Percentiles rank a stretch among this genome's conserved stretches.
phyloP scores from a whole-genome alignment of 2,329 filamentous ascomycete species.

The Akanthomyces lecanii region DNA sequence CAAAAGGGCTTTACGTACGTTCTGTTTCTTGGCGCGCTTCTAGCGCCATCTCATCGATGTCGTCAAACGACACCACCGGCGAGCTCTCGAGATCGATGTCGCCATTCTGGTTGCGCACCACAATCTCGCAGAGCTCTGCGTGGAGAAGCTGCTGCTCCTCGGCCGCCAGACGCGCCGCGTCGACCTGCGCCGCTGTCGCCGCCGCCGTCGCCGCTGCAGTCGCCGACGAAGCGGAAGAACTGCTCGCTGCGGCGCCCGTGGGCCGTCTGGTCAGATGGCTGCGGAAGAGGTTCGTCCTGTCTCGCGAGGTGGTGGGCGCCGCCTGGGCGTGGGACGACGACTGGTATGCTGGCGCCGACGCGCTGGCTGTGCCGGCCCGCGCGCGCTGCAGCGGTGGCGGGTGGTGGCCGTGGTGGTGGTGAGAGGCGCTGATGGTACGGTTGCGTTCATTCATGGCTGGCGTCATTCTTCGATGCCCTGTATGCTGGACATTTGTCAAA shows the following conservation, averaged over 20 bases:
- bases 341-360: neutral
- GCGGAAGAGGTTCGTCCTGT: conserved; percentile 51
- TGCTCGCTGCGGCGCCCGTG: conserved; percentile 32
- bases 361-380: neutral
- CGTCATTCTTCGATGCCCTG: neutral
- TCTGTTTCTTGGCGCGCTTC: conserved; percentile 57
- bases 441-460: conserved; percentile 15
- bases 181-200: conserved; percentile 29
- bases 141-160: conserved; percentile 28
- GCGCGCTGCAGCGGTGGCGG: conserved; percentile 9
- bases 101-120: conserved; percentile 59
- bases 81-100: conserved; percentile 59
- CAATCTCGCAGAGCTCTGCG: conserved; percentile 51
- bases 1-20: conserved; percentile 34
- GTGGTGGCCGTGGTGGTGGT: neutral
- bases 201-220: conserved; percentile 31
- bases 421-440: conserved; percentile 1
- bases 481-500: neutral
- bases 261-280: conserved; percentile 54
- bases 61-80: conserved; percentile 49
- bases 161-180: conserved; percentile 46
- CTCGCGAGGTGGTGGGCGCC: conserved; percentile 2
- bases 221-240: conserved; percentile 42
- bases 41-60: conserved; percentile 50
- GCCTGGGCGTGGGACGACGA: neutral